Base-by-base conservation (phyloP, 148 eudicot species). In the Heliamphora exappendiculata region DNA sequence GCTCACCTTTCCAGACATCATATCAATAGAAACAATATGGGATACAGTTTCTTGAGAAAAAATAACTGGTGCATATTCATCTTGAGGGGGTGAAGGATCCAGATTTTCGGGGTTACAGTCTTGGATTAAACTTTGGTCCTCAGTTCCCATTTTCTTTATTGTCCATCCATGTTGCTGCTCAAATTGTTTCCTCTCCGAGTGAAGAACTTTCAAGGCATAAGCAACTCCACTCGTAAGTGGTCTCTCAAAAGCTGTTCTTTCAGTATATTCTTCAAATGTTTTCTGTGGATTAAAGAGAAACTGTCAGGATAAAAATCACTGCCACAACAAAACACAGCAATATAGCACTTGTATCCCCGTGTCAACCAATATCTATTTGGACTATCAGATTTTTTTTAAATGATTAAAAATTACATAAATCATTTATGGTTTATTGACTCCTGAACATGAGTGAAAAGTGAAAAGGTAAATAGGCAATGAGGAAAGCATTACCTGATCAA, bases 171-270 rank as follows among this genome's bases (percentile, higher is more conserved):
- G 90, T 24, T 75, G 81, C 83, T 81, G 83, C 87, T 95, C 98
- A 73, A 95, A 85, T 36, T 86, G 74, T 80, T 91, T 88, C 80
- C 99, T 87, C 58, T 91, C 91, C 17, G 89, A 86, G 72, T 92
- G 88, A 67, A 75, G 88, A 71, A 95, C 97, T 82, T 90, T 88
- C 76, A 91, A 80, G 78, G 97, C 99, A 86, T 95, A 95, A 17
- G 99, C 89, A 75, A 95, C 98, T 19, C 99, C 99, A 76, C 99
- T 95, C 5, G 93, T 89, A 39, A 95, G 93, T 64, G 99, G 99
- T 84, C 99, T 91, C 82, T 95, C 99, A 79, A 95, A 95, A 53
- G 94, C 80, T 26, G 99, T 95, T 81, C 86, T 88, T 72, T 88
- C 91, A 9, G 99, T 92, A 69, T 95, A 95, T 54, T 91, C 90